phyloP scores from a whole-genome alignment of 2,329 filamentous ascomycete genomes.

The Cadophora gregata region DNA sequence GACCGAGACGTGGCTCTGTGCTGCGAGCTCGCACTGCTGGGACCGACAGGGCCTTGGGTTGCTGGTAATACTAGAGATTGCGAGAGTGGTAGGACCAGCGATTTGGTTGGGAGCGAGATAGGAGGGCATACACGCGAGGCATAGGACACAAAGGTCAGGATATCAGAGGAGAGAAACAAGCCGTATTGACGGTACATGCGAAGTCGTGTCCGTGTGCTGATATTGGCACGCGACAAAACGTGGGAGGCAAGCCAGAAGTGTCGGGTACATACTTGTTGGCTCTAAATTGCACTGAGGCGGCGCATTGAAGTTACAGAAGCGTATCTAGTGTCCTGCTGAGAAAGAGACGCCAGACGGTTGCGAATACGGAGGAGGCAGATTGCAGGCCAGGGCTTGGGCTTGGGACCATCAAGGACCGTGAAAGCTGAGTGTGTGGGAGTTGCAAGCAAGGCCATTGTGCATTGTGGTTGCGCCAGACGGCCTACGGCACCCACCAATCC shows the following conservation, averaged over 20 bases:
- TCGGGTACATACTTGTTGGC: constrained; percentile 37
- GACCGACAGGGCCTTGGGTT: constrained; percentile 21
- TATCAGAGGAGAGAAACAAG: constrained; percentile 15
- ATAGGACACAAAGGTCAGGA: constrained; percentile 17
- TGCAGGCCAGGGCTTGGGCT: constrained; percentile 5
- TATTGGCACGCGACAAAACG: constrained; percentile 44
- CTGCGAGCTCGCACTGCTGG: constrained; percentile 28
- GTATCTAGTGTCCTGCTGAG: constrained; percentile 29
- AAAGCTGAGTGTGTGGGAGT: constrained; percentile 35
- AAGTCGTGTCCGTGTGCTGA: constrained; percentile 42
- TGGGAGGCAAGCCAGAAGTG: constrained; percentile 36
- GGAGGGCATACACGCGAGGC: constrained; percentile 6
- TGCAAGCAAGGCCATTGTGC: constrained; percentile 39
- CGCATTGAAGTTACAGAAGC: constrained; percentile 30
- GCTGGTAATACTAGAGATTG: constrained; percentile 21
- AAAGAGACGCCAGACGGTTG: constrained; percentile 31
- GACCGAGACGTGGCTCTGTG: constrained; percentile 31
- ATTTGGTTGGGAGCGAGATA: constrained; percentile 18
- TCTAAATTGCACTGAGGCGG: constrained; percentile 27
- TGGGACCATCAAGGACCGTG: constrained; percentile 19
- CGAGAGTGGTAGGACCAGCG: constrained; percentile 18
- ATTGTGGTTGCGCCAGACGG: constrained; percentile 35
- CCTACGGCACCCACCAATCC: constrained; percentile 39
- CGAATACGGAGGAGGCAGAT: constrained; percentile 11
- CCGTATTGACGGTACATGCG: constrained; percentile 36